Conservation (phyloP, 495 filamentous ascomycete genomes). For the Eremomyces bilateralis region DNA sequence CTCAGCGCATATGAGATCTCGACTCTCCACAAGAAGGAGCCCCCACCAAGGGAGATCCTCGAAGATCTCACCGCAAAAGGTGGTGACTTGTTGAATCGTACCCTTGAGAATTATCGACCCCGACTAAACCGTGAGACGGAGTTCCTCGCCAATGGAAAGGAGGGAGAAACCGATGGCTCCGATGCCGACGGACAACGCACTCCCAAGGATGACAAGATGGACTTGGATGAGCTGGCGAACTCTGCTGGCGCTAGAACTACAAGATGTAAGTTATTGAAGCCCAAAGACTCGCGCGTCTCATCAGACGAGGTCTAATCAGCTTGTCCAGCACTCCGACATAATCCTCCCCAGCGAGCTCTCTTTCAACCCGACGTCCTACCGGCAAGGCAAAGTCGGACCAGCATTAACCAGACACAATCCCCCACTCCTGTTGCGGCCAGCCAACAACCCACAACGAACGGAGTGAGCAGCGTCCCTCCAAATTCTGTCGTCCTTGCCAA, state of each 20-base stretch:
- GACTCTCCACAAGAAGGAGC: conserved; percentile 45
- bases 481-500: conserved; percentile 29
- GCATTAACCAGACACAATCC: conserved; percentile 26
- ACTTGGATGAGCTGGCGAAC: conserved; percentile 34
- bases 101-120: conserved; percentile 43
- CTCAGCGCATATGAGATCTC: conserved; percentile 53
- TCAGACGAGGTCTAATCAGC: background rate
- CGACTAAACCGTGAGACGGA: conserved; percentile 18
- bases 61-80: conserved; percentile 57
- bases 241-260: conserved; percentile 37
- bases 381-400: conserved; percentile 34
- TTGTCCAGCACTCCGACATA: conserved; percentile 39
- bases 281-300: background rate
- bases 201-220: conserved; percentile 36
- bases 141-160: conserved; percentile 14
- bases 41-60: conserved; percentile 62
- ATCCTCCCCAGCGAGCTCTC: conserved; percentile 55
- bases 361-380: conserved; percentile 56
- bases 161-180: conserved; percentile 22
- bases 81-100: conserved; percentile 52
- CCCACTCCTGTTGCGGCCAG: conserved; percentile 17
- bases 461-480: conserved; percentile 15
- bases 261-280: conserved; percentile 6
- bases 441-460: too few relatives aligned
- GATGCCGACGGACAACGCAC: conserved; percentile 36